Base-by-base conservation (phyloP, 768 basidiomycete genomes). In the Phylloporus rhodoxanthus region DNA sequence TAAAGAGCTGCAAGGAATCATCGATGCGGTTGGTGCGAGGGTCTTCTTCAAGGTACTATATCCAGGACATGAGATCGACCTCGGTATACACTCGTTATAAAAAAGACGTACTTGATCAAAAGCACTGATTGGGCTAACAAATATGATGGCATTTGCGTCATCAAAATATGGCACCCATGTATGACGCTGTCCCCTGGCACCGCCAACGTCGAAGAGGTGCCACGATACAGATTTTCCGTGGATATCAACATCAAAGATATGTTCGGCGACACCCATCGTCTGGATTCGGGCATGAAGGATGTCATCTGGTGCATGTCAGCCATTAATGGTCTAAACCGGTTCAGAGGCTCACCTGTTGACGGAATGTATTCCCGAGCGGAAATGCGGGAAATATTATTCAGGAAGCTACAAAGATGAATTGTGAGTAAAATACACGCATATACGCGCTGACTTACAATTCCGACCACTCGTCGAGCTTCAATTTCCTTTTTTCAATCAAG, bases 211-310 rank as follows among this genome's bases (percentile, higher is more conserved):
- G 69, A 71, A 85, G 14, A 87, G 70, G 60, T 83, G 81, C 84
- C 83, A 86, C 13, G 84, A 81, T 11, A 88, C 84, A 23, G 73
- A 69, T 63, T 84, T 89, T 13, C 87, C 86, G 54, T 87, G 85
- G 36, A 90, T 79, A 41, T 84, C 80, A 20, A 91, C 84, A 47
- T 88, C 86, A 57, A 91, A 91, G 26, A 82, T 72, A 57, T 91
- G 88, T 65, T 91, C 89, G 0, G 86, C 78, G 4, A 92, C 84
- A 1, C 89, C 89, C 83, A 92, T 89, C 7, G 89, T 92, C 62
- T 91, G 91, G 46, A 92, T 85, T 30, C 89, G 84, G n/a, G 87
- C 88, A 61, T 89, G 87, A 15, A 92, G 73, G 48, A 92, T 89
- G 60, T 92, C 89, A 65, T 91, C 89, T 88, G 52, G 20, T 8